Base-by-base conservation (phyloP, 345 rosid genomes). In the Orychophragmus violaceus region DNA sequence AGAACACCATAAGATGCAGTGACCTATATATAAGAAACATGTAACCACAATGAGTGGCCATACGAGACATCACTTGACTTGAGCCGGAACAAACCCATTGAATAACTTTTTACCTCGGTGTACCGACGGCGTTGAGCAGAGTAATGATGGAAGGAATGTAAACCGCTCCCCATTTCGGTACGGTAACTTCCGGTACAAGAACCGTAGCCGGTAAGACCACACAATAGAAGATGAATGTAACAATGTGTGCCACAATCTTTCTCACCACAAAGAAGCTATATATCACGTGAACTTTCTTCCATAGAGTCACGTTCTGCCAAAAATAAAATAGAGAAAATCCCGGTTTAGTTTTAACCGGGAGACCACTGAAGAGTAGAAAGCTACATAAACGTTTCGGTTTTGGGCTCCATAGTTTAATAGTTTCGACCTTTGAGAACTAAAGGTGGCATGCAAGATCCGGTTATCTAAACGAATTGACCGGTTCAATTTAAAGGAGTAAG, bases 211-310 rank as follows among this genome's bases (percentile, higher is more conserved):
- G 98, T 69, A 93, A 76, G 3, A 93, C 81, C 5, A 90, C 78
- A 44, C 98, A 93, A 78, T 90, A 93, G 53, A 93, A 88, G 2
- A 86, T 60, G 58, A 87, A 87, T 3, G 98, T 93, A 61, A 90
- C 86, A 45, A 94, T 57, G 76, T 94, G 99, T 12, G 97, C 97
- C 44, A 90, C 74, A 5, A 94, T 53, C 83, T 94, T 94, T 67
- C 99, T 81, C 5, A 94, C 96, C 18, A 88, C 18, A 69, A 94
- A 94, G 83, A 94, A 94, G 82, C 96, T 94, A 80, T 90, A 94
- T 58, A 90, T 83, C 71, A 94, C 96, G 66, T 94, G 95, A 14
- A 85, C 80, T 71, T 94, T 94, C 84, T 94, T 94, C 99, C 99
- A 94, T 21, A 70, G 4, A 0, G 82, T 65, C 56, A 94, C 99